Evolutionary conservation across 305 asterid genomes (phyloP).

Genomic region (Salvia sclarea): DNA sequence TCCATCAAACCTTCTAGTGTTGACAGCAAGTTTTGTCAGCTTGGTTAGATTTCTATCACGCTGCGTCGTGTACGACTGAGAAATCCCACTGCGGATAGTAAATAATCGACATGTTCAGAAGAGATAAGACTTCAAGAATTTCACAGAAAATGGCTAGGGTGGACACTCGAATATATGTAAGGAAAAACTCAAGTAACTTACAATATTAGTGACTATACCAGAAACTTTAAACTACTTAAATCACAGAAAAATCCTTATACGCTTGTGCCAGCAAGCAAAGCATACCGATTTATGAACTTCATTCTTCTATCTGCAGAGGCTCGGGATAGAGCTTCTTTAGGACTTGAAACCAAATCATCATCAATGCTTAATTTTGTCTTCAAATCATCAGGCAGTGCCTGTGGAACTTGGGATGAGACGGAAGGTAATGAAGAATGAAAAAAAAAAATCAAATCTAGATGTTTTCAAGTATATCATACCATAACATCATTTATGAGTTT

Average conservation of each 20-base stretch:
- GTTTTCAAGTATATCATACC: constrained; percentile 48
- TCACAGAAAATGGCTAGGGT: constrained; percentile 16
- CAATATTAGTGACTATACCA: constrained; percentile 11
- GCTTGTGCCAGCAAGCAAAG: constrained; percentile 19
- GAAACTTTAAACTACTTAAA: constrained; percentile 24
- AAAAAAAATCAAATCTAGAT: constrained; percentile 1
- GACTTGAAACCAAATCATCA: constrained; percentile 85
- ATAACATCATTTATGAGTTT: constrained; percentile 91
- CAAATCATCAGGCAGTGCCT: constrained; percentile 95
- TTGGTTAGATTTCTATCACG: constrained; percentile 73
- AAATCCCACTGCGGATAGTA: constrained; percentile 56
- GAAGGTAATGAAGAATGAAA: constrained; percentile 29
- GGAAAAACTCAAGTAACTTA: neutral
- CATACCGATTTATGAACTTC: constrained; percentile 86
- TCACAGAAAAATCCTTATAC: constrained; percentile 25
- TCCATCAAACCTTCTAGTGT: constrained; percentile 73
- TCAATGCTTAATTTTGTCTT: constrained; percentile 95
- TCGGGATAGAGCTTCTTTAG: constrained; percentile 95
- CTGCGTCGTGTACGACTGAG: constrained; percentile 73
- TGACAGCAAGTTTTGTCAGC: constrained; percentile 85
- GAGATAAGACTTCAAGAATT: constrained; percentile 20
- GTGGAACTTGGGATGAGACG: constrained; percentile 32
- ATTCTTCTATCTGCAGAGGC: constrained; percentile 95
- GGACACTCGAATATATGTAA: constrained; percentile 12
- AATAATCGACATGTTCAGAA: constrained; percentile 22